phyloP scores from a whole-genome alignment of 805 yeast genomes.

The Wickerhamomyces chambardii region DNA sequence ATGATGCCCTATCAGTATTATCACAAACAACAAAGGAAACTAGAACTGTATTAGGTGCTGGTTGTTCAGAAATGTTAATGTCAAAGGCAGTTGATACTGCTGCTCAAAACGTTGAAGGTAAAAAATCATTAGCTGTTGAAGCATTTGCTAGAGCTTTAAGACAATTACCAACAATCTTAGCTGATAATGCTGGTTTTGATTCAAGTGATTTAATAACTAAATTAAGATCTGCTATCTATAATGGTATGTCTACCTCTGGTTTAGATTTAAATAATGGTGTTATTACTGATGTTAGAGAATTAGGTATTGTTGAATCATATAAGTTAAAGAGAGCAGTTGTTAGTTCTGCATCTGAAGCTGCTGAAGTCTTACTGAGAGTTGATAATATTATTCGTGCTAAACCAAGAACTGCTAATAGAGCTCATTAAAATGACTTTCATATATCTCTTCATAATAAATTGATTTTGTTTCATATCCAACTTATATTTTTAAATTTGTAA shows the following conservation, averaged over 20 bases:
- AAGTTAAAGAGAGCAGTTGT: constrained; percentile 93
- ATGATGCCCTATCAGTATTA: constrained; percentile 85
- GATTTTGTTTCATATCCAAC: too few species aligned
- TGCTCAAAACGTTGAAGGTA: constrained; percentile 66
- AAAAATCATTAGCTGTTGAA: constrained; percentile 89
- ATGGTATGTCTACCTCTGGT: constrained; percentile 89
- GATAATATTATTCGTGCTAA: constrained; percentile 95
- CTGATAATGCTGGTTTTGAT: constrained; percentile 96
- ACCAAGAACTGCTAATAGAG: constrained; percentile 94
- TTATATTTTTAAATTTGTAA: too few species aligned
- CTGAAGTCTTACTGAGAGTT: constrained; percentile 90
- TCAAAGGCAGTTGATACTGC: constrained; percentile 66
- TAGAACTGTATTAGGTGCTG: constrained; percentile 97
- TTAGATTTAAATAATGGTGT: constrained; percentile 77
- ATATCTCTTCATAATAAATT: too few species aligned
- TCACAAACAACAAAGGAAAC: constrained; percentile 64
- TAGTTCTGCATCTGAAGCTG: constrained; percentile 94
- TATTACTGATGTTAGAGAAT: constrained; percentile 89
- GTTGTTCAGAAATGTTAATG: constrained; percentile 98
- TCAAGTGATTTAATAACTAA: constrained; percentile 88
- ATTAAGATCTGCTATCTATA: constrained; percentile 75
- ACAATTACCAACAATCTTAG: constrained; percentile 90
- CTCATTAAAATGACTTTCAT: too few species aligned
- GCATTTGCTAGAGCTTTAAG: constrained; percentile 91
- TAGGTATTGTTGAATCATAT: constrained; percentile 88